A percentile compares a stretch with the other conserved stretches of the same genome.
Conservation (phyloP, 2,329 filamentous ascomycete genomes). For the Tympanopsis confertula region DNA sequence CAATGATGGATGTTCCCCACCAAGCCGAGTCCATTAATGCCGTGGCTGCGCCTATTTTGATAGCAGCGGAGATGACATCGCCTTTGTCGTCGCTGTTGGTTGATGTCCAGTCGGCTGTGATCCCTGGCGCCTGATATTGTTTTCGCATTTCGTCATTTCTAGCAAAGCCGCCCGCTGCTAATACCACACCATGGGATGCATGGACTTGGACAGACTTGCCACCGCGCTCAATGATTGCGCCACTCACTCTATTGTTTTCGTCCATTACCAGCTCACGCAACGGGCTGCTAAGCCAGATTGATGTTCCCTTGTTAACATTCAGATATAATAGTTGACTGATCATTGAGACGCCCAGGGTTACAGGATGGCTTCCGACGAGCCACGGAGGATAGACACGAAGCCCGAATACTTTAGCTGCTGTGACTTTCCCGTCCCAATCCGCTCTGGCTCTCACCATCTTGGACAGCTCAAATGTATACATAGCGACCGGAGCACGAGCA, state of each 20-base stretch:
- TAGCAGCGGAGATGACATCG: slow-evolving; percentile 14
- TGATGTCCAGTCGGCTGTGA: slow-evolving; percentile 13
- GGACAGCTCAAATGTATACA: slow-evolving; percentile 6
- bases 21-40: slow-evolving; percentile 19
- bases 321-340: slow-evolving; percentile 7
- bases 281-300: slow-evolving; percentile 5
- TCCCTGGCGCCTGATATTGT: slow-evolving; percentile 8
- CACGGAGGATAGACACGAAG: slow-evolving; percentile 4
- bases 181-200: slow-evolving; percentile 15
- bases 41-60: slow-evolving; percentile 14
- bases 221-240: slow-evolving; percentile 11
- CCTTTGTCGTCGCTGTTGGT: slow-evolving; percentile 12
- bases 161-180: slow-evolving; percentile 22
- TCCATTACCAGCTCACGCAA: slow-evolving; percentile 5
- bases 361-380: slow-evolving; percentile 6
- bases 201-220: slow-evolving; percentile 11
- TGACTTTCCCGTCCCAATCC: slow-evolving; percentile 4
- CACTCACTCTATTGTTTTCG: slow-evolving; percentile 10
- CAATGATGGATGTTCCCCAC: slow-evolving; percentile 18
- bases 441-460: slow-evolving; percentile 5
- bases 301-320: slow-evolving; percentile 3
- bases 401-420: too few relatives aligned
- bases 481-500: slow-evolving; percentile 5
- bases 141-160: slow-evolving; percentile 16
- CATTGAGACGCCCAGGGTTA: slow-evolving; percentile 10